Conservation (phyloP, 2,329 filamentous ascomycete genomes). For the Fonsecaea pedrosoi region DNA sequence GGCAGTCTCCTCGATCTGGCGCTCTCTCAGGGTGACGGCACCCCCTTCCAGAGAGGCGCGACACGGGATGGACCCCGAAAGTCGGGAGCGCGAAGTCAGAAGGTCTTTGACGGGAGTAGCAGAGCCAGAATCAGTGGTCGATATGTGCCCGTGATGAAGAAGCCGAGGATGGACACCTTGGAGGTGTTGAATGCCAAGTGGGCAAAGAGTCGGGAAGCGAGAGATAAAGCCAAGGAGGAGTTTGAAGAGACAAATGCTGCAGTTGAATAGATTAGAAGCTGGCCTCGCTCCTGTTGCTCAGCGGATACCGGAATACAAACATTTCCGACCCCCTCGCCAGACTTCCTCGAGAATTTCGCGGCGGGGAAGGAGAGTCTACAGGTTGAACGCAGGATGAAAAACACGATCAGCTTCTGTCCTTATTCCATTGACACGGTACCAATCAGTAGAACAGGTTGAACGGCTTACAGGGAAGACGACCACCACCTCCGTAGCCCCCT, state of each 20-base stretch:
- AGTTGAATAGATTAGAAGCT: neutral
- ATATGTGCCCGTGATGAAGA: conserved; percentile 64
- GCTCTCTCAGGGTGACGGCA: conserved; percentile 52
- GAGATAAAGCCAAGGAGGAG: conserved; percentile 42
- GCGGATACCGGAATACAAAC: conserved; percentile 71
- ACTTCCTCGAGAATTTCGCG: conserved; percentile 81
- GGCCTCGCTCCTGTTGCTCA: conserved; percentile 12
- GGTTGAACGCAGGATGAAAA: neutral
- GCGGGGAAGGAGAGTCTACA: conserved; percentile 71
- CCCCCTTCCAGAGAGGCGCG: conserved; percentile 39
- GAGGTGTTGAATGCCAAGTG: conserved; percentile 69
- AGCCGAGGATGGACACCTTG: conserved; percentile 62
- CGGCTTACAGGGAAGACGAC: conserved; percentile 84
- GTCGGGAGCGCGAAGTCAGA: conserved; percentile 51
- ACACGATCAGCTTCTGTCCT: conserved; percentile 1
- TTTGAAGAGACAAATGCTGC: conserved; percentile 19
- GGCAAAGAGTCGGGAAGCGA: conserved; percentile 58
- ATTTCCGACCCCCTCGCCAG: conserved; percentile 83
- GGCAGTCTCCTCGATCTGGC: conserved; percentile 73
- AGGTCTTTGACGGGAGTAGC: conserved; percentile 66
- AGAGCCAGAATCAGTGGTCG: conserved; percentile 60
- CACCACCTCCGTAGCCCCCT: conserved; percentile 84
- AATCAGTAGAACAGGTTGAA: neutral
- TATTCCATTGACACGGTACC: too few species aligned
- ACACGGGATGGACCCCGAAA: conserved; percentile 28